Evolutionary conservation across 2,329 filamentous ascomycete genomes (phyloP).

Genomic region (Phaeosphaeria sp.): DNA sequence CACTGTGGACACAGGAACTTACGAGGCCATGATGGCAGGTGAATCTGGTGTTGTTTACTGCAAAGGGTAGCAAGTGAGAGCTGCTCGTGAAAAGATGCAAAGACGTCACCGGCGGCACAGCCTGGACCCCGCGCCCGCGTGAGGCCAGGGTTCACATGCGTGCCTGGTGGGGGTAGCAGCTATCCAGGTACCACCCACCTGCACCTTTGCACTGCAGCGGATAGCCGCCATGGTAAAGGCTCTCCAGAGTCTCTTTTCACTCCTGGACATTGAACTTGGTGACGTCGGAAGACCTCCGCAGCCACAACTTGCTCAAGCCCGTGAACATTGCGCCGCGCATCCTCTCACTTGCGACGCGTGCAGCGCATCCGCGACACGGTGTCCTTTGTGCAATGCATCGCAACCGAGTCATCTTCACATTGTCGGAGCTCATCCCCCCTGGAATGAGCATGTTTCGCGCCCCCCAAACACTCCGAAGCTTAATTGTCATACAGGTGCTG

Average conservation of each 20-base stretch:
- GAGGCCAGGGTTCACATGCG: not conserved
- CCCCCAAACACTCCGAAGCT: constrained; percentile 29
- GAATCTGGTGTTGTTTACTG: constrained; percentile 22
- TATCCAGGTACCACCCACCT: not conserved
- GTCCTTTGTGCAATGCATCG: not conserved
- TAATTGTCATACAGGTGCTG: constrained; percentile 24
- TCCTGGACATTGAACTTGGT: not conserved
- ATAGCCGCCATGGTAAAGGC: not conserved
- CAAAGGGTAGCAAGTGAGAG: not conserved
- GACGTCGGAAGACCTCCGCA: not conserved
- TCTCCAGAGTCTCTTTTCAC: not conserved
- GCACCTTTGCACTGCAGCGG: not conserved
- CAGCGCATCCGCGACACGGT: not conserved
- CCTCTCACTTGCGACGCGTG: not conserved
- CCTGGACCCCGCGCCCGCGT: constrained; percentile 8
- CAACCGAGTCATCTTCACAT: constrained; percentile 1
- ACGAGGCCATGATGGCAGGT: constrained; percentile 34
- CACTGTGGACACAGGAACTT: constrained; percentile 8
- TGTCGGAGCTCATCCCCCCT: not conserved
- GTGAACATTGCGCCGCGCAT: constrained; percentile 1
- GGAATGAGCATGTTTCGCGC: constrained; percentile 45
- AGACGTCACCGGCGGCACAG: constrained; percentile 30
- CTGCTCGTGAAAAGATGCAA: constrained; percentile 25
- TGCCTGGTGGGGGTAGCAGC: not conserved
- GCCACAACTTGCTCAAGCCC: constrained; percentile 5